Evolutionary conservation across 768 basidiomycete genomes (phyloP), one percentile per base, ranked within the genome.

Genomic region (Trametes elegans): DNA sequence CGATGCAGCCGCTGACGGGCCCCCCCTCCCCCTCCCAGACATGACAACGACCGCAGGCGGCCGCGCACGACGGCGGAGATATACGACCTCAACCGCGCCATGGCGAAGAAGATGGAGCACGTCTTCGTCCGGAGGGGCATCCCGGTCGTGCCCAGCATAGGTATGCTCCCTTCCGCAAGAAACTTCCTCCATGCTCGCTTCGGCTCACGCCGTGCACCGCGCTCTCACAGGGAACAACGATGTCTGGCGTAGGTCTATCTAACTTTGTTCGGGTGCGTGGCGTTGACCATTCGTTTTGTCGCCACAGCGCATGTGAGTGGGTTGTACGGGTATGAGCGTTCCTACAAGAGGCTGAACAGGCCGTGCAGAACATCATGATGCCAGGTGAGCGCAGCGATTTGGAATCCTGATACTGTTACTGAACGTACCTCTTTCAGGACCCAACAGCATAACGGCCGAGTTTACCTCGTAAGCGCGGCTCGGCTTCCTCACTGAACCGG

Each of bases 51-150:
- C 68, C 81, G 80, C 51, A 76, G 82, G 57, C 65, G 87, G n/a
- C 93, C 93, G 45, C 83, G 93, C 50, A 90, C 91, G 34, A 78
- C 84, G 2, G 73, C 75, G 39, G 92, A 95, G 69, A 94, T 97
- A 52, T 87, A 85, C 64, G 75, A 79, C 7, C 73, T 87, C 38
- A 97, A 97, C 66, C 74, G 81, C 14, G 74, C 70, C 35, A 75
- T 93, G 43, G 82, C 86, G 11, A 69, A 66, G 32, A 83, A 80
- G 67, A 93, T 97, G 88, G 70, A 81, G 60, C 72, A 83, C 18
- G 73, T 85, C n/a, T 95, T 97, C 64, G 70, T 77, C 10, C 78
- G 72, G 44, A 79, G 76, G 56, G 87, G 85, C 11, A 85, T 95
- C 32, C 84, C 88, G 14, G 84, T 94, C 19, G 79, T 95, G 23